Percentiles rank a stretch among this genome's conserved stretches.
Evolutionary conservation across 441 rosid genomes (phyloP).

Genomic region (Croton laevigatus): DNA sequence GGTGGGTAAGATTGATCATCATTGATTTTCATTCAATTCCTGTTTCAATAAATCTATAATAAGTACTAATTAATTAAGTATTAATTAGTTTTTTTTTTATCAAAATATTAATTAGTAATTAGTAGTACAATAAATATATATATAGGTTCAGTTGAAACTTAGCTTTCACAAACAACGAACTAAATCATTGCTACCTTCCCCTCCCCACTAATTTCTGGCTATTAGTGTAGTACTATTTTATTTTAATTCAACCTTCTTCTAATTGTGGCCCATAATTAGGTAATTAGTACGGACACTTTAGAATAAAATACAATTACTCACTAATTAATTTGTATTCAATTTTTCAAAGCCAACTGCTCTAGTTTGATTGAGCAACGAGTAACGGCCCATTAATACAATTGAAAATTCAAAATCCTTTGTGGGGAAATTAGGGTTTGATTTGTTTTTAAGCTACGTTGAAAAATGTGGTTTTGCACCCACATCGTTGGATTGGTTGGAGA

Average conservation of each 20-base stretch:
- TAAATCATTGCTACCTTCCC: constrained; percentile 29
- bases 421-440: constrained; percentile 12
- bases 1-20: constrained; percentile 22
- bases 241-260: neutral
- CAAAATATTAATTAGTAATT: neutral
- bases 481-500: too few species aligned
- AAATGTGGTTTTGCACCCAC: neutral
- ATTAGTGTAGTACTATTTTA: neutral
- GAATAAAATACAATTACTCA: neutral
- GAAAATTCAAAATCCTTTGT: neutral
- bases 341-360: neutral
- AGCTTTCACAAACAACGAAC: constrained; percentile 29
- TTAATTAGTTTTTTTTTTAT: too few species aligned
- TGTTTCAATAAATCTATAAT: neutral
- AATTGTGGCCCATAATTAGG: constrained; percentile 14
- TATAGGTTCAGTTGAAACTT: constrained; percentile 23
- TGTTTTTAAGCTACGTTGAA: constrained; percentile 7
- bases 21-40: neutral
- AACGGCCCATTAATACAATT: neutral
- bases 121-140: too few species aligned
- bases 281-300: neutral
- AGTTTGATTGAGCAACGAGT: constrained; percentile 11
- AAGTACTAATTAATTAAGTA: neutral
- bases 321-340: neutral
- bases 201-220: constrained; percentile 5